Evolutionary conservation across 345 rosid genomes (phyloP).

Genomic region (Arabis alpina): DNA sequence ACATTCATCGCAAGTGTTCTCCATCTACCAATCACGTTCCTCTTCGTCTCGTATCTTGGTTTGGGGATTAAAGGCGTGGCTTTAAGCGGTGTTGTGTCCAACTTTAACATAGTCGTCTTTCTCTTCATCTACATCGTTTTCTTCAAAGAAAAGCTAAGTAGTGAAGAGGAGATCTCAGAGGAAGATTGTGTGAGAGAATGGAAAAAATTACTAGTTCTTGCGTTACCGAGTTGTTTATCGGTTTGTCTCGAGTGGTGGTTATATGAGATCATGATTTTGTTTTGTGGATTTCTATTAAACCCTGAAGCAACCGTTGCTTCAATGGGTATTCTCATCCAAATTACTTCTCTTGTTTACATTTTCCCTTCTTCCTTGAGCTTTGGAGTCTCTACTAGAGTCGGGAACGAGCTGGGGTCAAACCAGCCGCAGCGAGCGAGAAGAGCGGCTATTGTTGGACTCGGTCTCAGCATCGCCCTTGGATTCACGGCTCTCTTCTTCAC

Average conservation of each 20-base stretch:
- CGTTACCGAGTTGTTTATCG: constrained; percentile 39
- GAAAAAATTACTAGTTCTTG: constrained; percentile 22
- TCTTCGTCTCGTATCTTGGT: constrained; percentile 56
- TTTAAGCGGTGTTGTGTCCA: constrained; percentile 69
- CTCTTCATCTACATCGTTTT: constrained; percentile 59
- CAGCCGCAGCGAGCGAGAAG: constrained; percentile 28
- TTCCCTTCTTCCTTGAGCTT: constrained; percentile 36
- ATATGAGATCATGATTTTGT: constrained; percentile 42
- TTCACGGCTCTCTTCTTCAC: constrained; percentile 33
- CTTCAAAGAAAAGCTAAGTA: constrained; percentile 40
- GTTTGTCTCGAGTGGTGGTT: constrained; percentile 46
- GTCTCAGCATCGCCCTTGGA: constrained; percentile 39
- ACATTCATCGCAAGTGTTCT: constrained; percentile 62
- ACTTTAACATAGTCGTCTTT: constrained; percentile 63
- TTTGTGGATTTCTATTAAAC: constrained; percentile 33
- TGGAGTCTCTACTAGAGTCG: constrained; percentile 39
- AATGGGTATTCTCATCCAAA: constrained; percentile 42
- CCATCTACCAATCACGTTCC: constrained; percentile 66
- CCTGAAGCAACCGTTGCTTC: constrained; percentile 40
- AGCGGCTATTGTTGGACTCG: constrained; percentile 40
- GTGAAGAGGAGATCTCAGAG: constrained; percentile 48
- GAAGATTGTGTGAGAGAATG: constrained; percentile 35
- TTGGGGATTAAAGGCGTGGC: constrained; percentile 80
- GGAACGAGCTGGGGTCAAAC: constrained; percentile 40
- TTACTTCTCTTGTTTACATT: constrained; percentile 42